Evolutionary conservation across 108 stramenopile genomes (phyloP).

Genomic region (Schizochytrium sp.): DNA sequence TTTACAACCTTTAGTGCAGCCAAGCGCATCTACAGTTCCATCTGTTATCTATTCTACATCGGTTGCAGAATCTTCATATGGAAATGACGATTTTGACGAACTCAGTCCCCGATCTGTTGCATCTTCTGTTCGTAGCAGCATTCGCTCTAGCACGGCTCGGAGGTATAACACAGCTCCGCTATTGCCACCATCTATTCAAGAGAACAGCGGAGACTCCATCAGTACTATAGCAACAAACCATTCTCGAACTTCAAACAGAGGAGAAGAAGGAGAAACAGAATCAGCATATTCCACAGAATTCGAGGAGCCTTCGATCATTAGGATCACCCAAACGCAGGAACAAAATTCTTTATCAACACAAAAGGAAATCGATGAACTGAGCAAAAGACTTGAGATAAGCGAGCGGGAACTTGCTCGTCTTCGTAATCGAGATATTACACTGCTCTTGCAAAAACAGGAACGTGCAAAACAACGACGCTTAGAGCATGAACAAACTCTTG

Average conservation of each 20-base stretch:
- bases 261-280: neutral
- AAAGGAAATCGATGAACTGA: neutral
- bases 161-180: too few species aligned
- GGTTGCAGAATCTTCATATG: neutral
- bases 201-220: too few species aligned
- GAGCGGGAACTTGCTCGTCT: constrained; percentile 3
- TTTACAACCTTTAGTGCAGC: neutral
- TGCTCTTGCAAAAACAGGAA: constrained; percentile 1
- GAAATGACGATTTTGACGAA: constrained; percentile 12
- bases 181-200: too few species aligned
- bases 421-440: neutral
- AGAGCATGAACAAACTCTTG: neutral
- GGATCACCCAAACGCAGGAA: too few species aligned
- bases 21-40: neutral
- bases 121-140: too few species aligned
- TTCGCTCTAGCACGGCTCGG: too few species aligned
- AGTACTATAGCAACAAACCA: neutral
- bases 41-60: neutral
- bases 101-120: neutral
- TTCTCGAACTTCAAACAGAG: neutral
- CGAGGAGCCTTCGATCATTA: neutral
- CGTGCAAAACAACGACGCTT: neutral
- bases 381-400: neutral
- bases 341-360: too few species aligned
- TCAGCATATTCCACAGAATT: neutral